Evolutionary conservation across 192 early-diverging fungal species (phyloP).

Genomic region (Spizellomyces punctatus): DNA sequence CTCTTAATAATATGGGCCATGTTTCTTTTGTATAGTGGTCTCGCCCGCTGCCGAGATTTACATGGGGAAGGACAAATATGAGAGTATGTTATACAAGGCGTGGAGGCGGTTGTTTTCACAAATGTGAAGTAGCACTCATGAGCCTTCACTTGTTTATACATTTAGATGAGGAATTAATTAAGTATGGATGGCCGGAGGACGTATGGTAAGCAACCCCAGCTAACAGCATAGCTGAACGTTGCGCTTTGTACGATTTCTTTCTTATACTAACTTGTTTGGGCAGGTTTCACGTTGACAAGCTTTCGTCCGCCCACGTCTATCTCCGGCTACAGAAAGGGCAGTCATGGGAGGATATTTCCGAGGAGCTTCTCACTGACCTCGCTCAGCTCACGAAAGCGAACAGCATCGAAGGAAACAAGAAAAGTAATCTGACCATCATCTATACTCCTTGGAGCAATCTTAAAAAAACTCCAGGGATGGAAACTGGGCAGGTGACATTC

Average conservation of each 20-base stretch:
- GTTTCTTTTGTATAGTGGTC: constrained; percentile 10
- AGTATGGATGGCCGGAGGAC: constrained; percentile 92
- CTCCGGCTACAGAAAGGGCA: constrained; percentile 70
- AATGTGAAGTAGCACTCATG: background rate
- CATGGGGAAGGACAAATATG: constrained; percentile 99
- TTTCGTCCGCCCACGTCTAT: constrained; percentile 97
- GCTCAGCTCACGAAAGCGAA: constrained; percentile 98
- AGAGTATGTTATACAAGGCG: constrained; percentile 60
- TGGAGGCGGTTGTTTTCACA: constrained; percentile 5
- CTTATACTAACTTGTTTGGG: background rate
- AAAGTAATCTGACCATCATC: constrained; percentile 85
- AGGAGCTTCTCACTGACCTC: constrained; percentile 74
- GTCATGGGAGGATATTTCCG: constrained; percentile 79
- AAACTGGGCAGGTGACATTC: constrained; percentile 94
- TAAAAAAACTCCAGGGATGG: constrained; percentile 92
- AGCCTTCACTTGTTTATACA: background rate
- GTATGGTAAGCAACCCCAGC: constrained; percentile 63
- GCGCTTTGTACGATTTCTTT: too few species aligned
- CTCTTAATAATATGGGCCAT: background rate
- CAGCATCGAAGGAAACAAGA: constrained; percentile 96
- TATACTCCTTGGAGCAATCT: constrained; percentile 88
- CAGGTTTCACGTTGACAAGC: constrained; percentile 96
- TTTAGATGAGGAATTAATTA: constrained; percentile 86
- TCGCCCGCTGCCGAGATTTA: constrained; percentile 74
- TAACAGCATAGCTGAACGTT: background rate